These are phyloP conservation scores for Kodamaea kaohsiungensis DNA, from an alignment of 805 yeast genomes.

Conservation along the genomic window DNA sequence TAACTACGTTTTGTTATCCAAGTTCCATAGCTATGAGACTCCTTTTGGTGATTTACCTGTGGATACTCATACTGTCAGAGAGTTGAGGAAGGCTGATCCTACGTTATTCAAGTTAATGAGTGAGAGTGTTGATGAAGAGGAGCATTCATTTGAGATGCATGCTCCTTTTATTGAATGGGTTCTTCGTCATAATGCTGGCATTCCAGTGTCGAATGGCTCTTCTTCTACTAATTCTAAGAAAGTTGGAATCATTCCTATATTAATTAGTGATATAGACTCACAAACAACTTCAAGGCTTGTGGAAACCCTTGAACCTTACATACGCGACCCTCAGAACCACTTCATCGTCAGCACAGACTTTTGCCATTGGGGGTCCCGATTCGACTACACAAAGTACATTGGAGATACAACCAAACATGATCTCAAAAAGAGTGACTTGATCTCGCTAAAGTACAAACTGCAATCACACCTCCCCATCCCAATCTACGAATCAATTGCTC, in stretches of 20 bases:
- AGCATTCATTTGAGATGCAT: constrained; percentile 96
- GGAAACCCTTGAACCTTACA: constrained; percentile 48
- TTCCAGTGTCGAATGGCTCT: background rate
- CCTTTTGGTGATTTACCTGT: constrained; percentile 79
- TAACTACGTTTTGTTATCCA: constrained; percentile 55
- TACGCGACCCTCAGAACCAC: constrained; percentile 56
- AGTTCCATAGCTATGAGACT: constrained; percentile 62
- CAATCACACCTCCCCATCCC: constrained; percentile 30
- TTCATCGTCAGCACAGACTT: constrained; percentile 88
- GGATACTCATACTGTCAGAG: constrained; percentile 49
- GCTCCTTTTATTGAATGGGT: constrained; percentile 57
- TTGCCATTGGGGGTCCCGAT: constrained; percentile 81
- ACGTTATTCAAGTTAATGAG: constrained; percentile 57
- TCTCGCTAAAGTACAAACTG: background rate
- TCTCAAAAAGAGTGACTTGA: constrained; percentile 3
- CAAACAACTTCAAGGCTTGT: constrained; percentile 48
- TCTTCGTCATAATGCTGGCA: background rate
- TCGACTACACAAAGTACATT: constrained; percentile 43
- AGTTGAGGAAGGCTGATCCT: constrained; percentile 33
- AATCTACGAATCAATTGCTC: constrained; percentile 72
- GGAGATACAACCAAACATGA: background rate
- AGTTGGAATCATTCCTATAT: constrained; percentile 58
- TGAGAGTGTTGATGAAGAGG: constrained; percentile 67
- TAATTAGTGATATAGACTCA: constrained; percentile 66
- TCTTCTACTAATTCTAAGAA: constrained; percentile 4